Conservation (phyloP, 1,139 yeast species). For the Suhomyces panamericanus region DNA sequence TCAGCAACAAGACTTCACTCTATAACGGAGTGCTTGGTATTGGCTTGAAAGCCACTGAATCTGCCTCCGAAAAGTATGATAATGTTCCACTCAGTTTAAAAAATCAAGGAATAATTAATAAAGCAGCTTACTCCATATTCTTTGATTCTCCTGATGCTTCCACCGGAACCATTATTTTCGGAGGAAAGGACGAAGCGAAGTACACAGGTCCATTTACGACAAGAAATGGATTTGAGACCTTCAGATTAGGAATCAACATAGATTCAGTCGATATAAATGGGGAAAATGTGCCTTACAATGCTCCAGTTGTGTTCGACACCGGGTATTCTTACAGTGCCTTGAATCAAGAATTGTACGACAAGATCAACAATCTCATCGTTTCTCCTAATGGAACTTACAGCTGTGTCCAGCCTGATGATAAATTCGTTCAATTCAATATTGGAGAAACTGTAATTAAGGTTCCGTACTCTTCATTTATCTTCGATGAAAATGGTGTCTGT, state of each 20-base stretch:
- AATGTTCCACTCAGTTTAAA: conserved; percentile 24
- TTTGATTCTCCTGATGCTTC: conserved; percentile 5
- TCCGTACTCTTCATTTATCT: conserved; percentile 4
- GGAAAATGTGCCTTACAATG: too few species aligned
- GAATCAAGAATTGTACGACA: neutral
- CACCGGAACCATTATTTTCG: too few species aligned
- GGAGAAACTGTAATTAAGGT: conserved; percentile 6
- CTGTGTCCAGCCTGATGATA: conserved; percentile 5
- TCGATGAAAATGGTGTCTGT: too few species aligned
- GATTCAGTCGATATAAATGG: conserved; percentile 1
- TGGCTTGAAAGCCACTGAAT: conserved; percentile 28
- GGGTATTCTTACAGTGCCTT: conserved; percentile 3
- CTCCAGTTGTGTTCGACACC: conserved; percentile 2
- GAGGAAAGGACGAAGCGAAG: too few species aligned
- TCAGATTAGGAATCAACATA: conserved; percentile 1
- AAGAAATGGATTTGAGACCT: neutral
- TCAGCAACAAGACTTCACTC: conserved; percentile 18
- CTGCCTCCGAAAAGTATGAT: conserved; percentile 14
- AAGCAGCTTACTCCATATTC: conserved; percentile 24
- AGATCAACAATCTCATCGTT: neutral
- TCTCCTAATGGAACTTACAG: neutral
- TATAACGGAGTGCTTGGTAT: conserved; percentile 39
- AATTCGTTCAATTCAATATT: neutral
- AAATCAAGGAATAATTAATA: conserved; percentile 20
- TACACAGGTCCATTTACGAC: too few species aligned